phyloP scores from a whole-genome alignment of 169 alveolate genomes.

The Eimeria maxima region DNA sequence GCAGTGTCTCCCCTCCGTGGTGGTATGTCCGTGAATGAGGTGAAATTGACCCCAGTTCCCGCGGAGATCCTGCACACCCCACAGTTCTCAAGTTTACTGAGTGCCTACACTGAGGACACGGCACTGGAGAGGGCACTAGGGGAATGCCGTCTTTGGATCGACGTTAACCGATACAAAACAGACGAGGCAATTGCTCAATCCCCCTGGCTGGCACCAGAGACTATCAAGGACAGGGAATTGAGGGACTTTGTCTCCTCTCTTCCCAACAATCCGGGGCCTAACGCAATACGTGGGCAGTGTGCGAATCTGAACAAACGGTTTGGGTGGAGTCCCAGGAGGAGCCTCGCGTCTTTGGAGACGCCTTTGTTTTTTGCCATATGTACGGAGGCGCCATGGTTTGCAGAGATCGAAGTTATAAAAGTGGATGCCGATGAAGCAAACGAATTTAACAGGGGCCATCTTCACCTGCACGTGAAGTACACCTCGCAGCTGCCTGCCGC shows the following conservation, averaged over 20 bases:
- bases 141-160: constrained; percentile 62
- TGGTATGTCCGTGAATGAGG: neutral
- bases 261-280: neutral
- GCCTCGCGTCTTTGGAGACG: neutral
- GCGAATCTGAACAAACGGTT: constrained; percentile 37
- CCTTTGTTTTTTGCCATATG: neutral
- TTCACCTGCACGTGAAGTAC: constrained; percentile 20
- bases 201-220: neutral
- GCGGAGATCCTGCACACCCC: constrained; percentile 35
- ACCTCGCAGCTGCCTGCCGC: neutral
- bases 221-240: neutral
- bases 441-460: neutral
- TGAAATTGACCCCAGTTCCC: constrained; percentile 9
- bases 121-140: constrained; percentile 16
- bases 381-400: constrained; percentile 57
- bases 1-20: constrained; percentile 9
- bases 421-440: neutral
- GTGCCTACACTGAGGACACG: constrained; percentile 21
- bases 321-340: neutral
- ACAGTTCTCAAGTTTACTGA: constrained; percentile 29
- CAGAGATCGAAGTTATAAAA: neutral
- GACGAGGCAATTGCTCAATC: neutral
- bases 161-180: constrained; percentile 13
- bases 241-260: neutral
- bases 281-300: neutral